Evolutionary conservation across 805 yeast genomes (phyloP), one percentile per base, ranked within the genome.

Genomic region (Scheffersomyces ergatensis): DNA sequence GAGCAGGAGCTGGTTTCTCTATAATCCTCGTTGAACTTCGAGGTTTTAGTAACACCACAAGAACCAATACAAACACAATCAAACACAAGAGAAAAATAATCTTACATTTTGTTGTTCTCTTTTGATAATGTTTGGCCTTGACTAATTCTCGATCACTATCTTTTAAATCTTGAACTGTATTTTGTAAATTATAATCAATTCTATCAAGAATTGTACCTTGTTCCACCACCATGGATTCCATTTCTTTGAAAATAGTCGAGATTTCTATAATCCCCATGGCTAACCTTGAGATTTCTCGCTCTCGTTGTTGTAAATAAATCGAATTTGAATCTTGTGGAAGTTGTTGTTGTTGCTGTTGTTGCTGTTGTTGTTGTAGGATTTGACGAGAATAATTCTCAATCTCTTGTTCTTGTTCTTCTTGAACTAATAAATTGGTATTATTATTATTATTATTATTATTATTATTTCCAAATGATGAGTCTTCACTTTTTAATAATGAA

Each of bases 231-330:
- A 93, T 72, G 29, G 82, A 79, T 55, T 95, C 97, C 77, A 93
- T 78, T 55, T 93, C 98, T 58, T 85, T 85, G 69, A 93, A 93
- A 34, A 93, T 92, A 1, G 92, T 88, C 23, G 95, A 85, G 1
- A 93, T 87, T 58, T 93, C 99, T 31, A 92, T 68, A 34, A 93
- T 95, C 38, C 97, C 96, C 70, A 87, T 88, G 3, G 99, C 98
- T 39, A 93, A 75, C 49, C 85, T 85, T 24, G 85, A 85, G 39
- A 93, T 93, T 55, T 92, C 99, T 39, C 82, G 78, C 55, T 93
- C 99, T 39, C 99, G 73, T 50, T 85, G 88, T 40, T 79, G 76
- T 27, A 86, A 60, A 39, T 65, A 40, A 21, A 44, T 50, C 33
- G 50, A 50, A 50, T 58, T 46, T 50, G 51, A 36, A 45, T 60